phyloP scores from a whole-genome alignment of 2,329 filamentous ascomycete genomes.

The Colletotrichum sidae region DNA sequence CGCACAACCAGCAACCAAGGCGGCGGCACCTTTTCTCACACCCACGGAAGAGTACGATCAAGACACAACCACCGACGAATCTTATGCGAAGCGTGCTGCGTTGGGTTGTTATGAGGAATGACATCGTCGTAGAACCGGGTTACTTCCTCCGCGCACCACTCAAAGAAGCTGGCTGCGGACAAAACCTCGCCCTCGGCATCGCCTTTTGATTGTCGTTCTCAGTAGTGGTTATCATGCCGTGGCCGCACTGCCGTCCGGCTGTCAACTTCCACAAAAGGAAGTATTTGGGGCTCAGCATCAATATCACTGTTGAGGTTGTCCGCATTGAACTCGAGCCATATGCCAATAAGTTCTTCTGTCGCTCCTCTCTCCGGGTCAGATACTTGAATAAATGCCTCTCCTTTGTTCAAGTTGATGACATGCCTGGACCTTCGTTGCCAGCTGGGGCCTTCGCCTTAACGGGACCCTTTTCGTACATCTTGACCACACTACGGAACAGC shows the following conservation, averaged over 20 bases:
- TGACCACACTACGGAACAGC: no score
- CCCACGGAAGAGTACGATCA: conserved; percentile 91
- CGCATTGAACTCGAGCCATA: conserved; percentile 75
- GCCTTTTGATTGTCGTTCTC: conserved; percentile 75
- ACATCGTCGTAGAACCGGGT: conserved; percentile 79
- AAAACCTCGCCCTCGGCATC: conserved; percentile 78
- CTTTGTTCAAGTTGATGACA: no score
- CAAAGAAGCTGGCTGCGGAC: conserved; percentile 81
- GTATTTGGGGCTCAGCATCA: conserved; percentile 71
- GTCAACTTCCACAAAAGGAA: conserved; percentile 66
- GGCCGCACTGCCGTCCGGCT: conserved; percentile 67
- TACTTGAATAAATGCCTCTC: conserved; percentile 9
- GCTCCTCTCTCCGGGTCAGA: conserved; percentile 66
- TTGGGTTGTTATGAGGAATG: conserved; percentile 74
- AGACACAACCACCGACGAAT: conserved; percentile 82
- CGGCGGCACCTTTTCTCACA: conserved; percentile 76
- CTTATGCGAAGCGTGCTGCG: conserved; percentile 66
- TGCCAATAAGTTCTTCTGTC: conserved; percentile 73
- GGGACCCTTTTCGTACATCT: no score
- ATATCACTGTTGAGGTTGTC: conserved; percentile 76
- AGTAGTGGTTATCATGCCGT: conserved; percentile 73
- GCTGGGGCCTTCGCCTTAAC: no score
- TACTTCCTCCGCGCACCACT: conserved; percentile 86
- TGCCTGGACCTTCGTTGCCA: no score
- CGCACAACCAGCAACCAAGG: conserved; percentile 89